Percentiles rank a stretch among this genome's conserved stretches.
These are phyloP conservation scores for Chrysoporthe deuterocubensis DNA, from an alignment of 2,329 filamentous ascomycete genomes.

Conservation along the genomic window DNA sequence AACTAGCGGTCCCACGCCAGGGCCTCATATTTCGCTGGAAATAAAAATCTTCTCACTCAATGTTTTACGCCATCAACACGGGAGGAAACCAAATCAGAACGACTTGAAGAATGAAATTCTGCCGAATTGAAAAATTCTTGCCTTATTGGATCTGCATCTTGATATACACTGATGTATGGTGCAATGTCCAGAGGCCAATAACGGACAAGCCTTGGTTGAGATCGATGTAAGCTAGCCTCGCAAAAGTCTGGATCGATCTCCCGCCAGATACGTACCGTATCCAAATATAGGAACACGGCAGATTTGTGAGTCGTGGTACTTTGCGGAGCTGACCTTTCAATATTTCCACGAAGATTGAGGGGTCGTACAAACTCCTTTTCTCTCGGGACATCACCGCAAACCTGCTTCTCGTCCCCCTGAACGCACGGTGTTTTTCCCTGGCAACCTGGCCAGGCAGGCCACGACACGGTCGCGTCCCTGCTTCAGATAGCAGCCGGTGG, in stretches of 20 bases:
- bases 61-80: background rate
- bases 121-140: background rate
- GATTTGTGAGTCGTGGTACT: slow-evolving; percentile 10
- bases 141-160: background rate
- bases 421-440: slow-evolving; percentile 15
- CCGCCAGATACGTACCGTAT: slow-evolving; percentile 11
- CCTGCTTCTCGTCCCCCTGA: slow-evolving; percentile 23
- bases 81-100: background rate
- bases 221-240: slow-evolving; percentile 5
- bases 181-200: background rate
- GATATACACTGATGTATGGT: background rate
- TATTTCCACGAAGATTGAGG: slow-evolving; percentile 19
- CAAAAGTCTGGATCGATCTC: slow-evolving; percentile 6
- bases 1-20: background rate
- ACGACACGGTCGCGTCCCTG: slow-evolving; percentile 11
- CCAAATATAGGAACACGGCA: slow-evolving; percentile 13
- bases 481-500: slow-evolving; percentile 8
- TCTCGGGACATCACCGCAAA: slow-evolving; percentile 22
- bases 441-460: slow-evolving; percentile 5
- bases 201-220: background rate
- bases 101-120: background rate
- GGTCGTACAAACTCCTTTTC: slow-evolving; percentile 3
- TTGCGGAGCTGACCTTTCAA: slow-evolving; percentile 5
- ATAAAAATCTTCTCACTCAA: background rate
- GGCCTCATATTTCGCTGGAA: background rate